phyloP scores from a whole-genome alignment of 352 stramenopile species.

The Phytopythium boreale region DNA sequence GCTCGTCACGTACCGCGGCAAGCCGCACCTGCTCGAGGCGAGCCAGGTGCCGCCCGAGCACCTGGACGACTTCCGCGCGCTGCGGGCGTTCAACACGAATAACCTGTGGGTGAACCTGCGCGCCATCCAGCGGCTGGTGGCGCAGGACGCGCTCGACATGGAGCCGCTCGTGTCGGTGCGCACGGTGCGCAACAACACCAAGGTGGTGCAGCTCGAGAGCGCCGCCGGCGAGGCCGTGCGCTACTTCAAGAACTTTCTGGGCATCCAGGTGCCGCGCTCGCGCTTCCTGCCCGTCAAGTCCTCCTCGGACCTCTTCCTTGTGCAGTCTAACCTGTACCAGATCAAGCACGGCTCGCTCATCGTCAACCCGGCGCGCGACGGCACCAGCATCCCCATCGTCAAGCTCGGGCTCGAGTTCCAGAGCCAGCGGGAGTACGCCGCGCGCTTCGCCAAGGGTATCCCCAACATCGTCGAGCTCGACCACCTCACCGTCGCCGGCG shows the following conservation, averaged over 20 bases:
- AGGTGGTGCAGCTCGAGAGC: constrained; percentile 93
- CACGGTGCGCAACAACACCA: constrained; percentile 95
- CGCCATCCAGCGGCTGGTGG: constrained; percentile 95
- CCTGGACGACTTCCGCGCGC: constrained; percentile 92
- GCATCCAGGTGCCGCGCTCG: constrained; percentile 94
- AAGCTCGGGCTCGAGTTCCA: constrained; percentile 93
- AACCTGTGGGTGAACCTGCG: constrained; percentile 99
- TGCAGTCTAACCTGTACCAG: constrained; percentile 93
- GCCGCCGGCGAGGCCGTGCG: constrained; percentile 98
- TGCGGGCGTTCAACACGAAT: constrained; percentile 99
- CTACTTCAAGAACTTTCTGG: constrained; percentile 97
- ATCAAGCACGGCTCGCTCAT: constrained; percentile 91
- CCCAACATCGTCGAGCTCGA: constrained; percentile 93
- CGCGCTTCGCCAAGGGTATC: constrained; percentile 85
- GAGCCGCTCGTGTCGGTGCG: constrained; percentile 93
- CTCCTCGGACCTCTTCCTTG: constrained; percentile 96
- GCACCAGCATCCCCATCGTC: constrained; percentile 89
- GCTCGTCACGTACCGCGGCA: constrained; percentile 88
- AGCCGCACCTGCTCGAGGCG: constrained; percentile 96
- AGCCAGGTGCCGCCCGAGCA: constrained; percentile 96
- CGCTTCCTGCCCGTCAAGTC: constrained; percentile 99
- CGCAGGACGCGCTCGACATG: constrained; percentile 97
- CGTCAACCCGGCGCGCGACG: constrained; percentile 81
- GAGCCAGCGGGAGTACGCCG: constrained; percentile 84
- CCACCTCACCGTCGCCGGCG: constrained; percentile 90